phyloP scores from a whole-genome alignment of 441 rosid species.

The Erodium moschatum region DNA sequence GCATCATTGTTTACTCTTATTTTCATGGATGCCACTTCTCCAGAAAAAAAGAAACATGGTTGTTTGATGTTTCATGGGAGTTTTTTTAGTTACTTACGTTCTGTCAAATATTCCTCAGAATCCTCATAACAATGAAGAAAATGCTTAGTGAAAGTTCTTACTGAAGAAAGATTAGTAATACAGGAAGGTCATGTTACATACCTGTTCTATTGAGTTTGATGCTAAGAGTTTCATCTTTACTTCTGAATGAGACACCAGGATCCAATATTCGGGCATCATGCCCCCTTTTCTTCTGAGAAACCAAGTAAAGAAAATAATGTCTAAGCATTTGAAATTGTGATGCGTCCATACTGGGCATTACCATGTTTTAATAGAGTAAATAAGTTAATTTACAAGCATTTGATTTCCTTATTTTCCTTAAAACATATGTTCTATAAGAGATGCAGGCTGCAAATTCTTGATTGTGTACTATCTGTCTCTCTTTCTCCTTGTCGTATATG shows the following conservation, averaged over 20 bases:
- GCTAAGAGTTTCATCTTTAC: not conserved
- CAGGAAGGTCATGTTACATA: not conserved
- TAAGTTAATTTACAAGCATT: not conserved
- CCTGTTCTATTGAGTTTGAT: not conserved
- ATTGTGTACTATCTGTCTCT: not conserved
- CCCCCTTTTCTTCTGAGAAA: not conserved
- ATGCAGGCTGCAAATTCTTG: conserved; percentile 10
- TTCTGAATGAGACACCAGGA: not conserved
- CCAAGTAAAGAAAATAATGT: not conserved
- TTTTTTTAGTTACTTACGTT: not conserved
- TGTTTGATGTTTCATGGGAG: not conserved
- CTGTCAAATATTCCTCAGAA: not conserved
- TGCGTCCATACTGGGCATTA: not conserved
- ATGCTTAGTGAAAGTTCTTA: not conserved
- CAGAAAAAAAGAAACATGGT: not conserved
- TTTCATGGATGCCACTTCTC: not conserved
- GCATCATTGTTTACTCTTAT: not conserved
- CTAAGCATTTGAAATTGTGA: not conserved
- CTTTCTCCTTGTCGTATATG: not conserved
- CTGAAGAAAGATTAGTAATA: not conserved
- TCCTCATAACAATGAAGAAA: not conserved
- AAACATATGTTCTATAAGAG: conserved; percentile 12
- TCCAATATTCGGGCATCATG: not conserved
- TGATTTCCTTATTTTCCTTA: not conserved
- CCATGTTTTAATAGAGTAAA: not conserved